These are phyloP conservation scores for Porcisia deanei DNA, from an alignment of 208 protist genomes.

Conservation along the genomic window DNA sequence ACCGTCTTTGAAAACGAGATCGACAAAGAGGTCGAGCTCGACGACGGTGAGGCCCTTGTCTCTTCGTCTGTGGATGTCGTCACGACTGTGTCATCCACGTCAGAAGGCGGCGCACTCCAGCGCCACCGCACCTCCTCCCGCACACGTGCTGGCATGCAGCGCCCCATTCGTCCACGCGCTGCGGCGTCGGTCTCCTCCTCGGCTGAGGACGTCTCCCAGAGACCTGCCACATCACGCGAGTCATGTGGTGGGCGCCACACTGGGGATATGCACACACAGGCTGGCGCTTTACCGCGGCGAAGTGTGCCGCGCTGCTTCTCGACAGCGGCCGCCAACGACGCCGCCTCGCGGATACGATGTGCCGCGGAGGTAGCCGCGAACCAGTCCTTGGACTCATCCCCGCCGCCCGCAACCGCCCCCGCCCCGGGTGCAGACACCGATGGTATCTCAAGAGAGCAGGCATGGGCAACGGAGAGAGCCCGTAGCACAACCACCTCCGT, in stretches of 20 bases:
- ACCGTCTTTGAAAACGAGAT: neutral
- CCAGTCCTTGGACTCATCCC: neutral
- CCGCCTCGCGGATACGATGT: slow-evolving; percentile 32
- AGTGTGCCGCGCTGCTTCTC: slow-evolving; percentile 34
- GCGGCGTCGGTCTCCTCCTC: slow-evolving; percentile 36
- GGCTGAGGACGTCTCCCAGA: slow-evolving; percentile 64
- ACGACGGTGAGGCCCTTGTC: neutral
- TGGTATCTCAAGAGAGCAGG: neutral
- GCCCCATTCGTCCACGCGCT: slow-evolving; percentile 24
- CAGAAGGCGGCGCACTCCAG: slow-evolving; percentile 46
- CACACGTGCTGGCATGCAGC: slow-evolving; percentile 16
- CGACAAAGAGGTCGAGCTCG: neutral
- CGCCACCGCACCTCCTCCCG: slow-evolving; percentile 44
- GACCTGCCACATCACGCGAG: slow-evolving; percentile 36
- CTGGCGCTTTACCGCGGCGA: slow-evolving; percentile 13
- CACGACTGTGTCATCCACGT: neutral
- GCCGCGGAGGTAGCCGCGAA: slow-evolving; percentile 22
- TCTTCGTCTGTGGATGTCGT: slow-evolving; percentile 9
- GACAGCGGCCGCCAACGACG: slow-evolving; percentile 52
- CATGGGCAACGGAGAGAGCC: neutral
- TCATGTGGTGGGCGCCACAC: slow-evolving; percentile 33
- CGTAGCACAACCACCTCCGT: slow-evolving; percentile 18
- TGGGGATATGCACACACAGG: slow-evolving; percentile 31
- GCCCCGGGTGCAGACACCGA: neutral
- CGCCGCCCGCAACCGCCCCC: neutral